These are phyloP conservation scores for Suillus ampliporus DNA, from an alignment of 768 basidiomycete genomes.

Conservation along the genomic window DNA sequence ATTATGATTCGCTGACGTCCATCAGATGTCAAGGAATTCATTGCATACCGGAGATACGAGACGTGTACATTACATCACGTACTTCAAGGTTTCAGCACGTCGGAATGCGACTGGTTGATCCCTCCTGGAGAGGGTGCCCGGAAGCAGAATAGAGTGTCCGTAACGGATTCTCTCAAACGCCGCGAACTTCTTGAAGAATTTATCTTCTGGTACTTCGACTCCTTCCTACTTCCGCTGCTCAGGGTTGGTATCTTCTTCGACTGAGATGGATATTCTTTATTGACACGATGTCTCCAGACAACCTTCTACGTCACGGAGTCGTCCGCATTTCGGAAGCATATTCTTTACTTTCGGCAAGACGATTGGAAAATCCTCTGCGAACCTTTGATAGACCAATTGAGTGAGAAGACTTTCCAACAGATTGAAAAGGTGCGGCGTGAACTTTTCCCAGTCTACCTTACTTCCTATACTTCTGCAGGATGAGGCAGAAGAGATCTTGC, in stretches of 20 bases:
- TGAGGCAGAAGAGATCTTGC: conserved; percentile 68
- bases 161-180: conserved; percentile 77
- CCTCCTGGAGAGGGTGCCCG: conserved; percentile 44
- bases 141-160: conserved; percentile 55
- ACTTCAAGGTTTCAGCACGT: conserved; percentile 75
- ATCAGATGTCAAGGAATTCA: conserved; percentile 74
- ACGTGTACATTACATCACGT: conserved; percentile 75
- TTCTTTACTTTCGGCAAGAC: conserved; percentile 93
- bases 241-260: conserved; percentile 53
- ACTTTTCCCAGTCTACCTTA: background rate
- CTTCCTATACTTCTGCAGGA: conserved; percentile 44
- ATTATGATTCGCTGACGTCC: background rate
- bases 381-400: conserved; percentile 79
- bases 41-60: conserved; percentile 84
- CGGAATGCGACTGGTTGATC: conserved; percentile 82
- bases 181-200: conserved; percentile 89
- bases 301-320: conserved; percentile 96
- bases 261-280: background rate
- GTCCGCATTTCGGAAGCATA: conserved; percentile 78
- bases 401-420: conserved; percentile 69
- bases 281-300: conserved; percentile 54
- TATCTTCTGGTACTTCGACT: conserved; percentile 93
- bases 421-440: conserved; percentile 62
- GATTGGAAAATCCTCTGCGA: conserved; percentile 88
- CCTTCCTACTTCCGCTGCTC: conserved; percentile 78